Percentiles rank a stretch among this genome's conserved stretches.
Evolutionary conservation across 2,329 filamentous ascomycete species (phyloP).

Genomic region (Hypoxylon sp.): DNA sequence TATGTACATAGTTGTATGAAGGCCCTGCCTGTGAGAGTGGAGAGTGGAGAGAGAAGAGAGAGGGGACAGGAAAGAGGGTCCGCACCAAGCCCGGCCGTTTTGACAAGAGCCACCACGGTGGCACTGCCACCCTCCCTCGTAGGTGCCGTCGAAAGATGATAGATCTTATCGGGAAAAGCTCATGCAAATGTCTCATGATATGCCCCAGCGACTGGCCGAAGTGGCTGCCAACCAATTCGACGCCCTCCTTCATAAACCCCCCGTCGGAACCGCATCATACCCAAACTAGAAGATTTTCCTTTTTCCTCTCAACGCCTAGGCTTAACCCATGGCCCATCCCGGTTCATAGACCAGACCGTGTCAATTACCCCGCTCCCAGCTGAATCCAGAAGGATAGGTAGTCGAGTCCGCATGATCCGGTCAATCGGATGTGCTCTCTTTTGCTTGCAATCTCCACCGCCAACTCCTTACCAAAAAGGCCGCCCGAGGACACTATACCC

Average conservation of each 20-base stretch:
- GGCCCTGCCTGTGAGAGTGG: too few species aligned
- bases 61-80: too few species aligned
- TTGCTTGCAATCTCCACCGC: constrained; percentile 31
- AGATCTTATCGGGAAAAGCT: constrained; percentile 40
- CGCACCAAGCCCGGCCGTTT: too few species aligned
- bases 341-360: not conserved
- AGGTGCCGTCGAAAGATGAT: constrained; percentile 29
- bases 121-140: constrained; percentile 38
- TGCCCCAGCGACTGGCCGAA: constrained; percentile 20
- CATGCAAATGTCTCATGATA: constrained; percentile 44
- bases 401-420: constrained; percentile 36
- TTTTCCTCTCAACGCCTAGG: constrained; percentile 20
- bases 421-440: constrained; percentile 37
- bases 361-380: constrained; percentile 42
- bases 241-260: constrained; percentile 32
- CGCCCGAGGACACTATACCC: constrained; percentile 23
- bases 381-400: constrained; percentile 26
- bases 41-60: too few species aligned
- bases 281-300: constrained; percentile 34
- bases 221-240: constrained; percentile 29
- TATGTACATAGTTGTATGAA: too few species aligned
- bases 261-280: constrained; percentile 33
- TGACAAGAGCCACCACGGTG: constrained; percentile 37
- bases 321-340: constrained; percentile 9
- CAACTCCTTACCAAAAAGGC: constrained; percentile 31